These are phyloP conservation scores for Plenodomus lindquistii DNA, from an alignment of 2,329 filamentous ascomycete species.

Conservation along the genomic window DNA sequence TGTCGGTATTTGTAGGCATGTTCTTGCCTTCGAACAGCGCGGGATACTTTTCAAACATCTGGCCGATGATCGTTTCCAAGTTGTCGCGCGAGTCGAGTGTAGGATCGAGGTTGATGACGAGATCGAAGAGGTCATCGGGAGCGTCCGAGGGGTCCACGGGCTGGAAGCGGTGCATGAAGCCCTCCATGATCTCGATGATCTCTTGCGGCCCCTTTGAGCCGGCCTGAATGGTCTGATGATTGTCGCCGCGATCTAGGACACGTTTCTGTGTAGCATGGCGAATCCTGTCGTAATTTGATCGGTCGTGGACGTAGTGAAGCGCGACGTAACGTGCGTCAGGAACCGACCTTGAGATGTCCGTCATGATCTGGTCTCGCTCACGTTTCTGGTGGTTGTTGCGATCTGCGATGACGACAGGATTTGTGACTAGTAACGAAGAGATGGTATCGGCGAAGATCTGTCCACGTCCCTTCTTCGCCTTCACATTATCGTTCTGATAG, in stretches of 20 bases:
- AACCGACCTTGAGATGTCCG: slow-evolving; percentile 69
- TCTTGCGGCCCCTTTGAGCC: slow-evolving; percentile 71
- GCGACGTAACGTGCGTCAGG: slow-evolving; percentile 75
- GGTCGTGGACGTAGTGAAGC: slow-evolving; percentile 83
- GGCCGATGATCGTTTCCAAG: slow-evolving; percentile 74
- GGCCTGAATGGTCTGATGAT: slow-evolving; percentile 96
- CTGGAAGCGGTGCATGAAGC: slow-evolving; percentile 86
- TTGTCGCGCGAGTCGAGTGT: slow-evolving; percentile 78
- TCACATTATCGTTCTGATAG: slow-evolving; percentile 95
- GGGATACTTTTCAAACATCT: slow-evolving; percentile 77
- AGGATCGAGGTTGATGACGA: slow-evolving; percentile 83
- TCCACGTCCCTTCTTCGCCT: slow-evolving; percentile 72
- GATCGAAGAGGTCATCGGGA: slow-evolving; percentile 84
- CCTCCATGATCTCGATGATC: slow-evolving; percentile 90
- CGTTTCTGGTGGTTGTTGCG: slow-evolving; percentile 90
- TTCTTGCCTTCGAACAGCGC: slow-evolving; percentile 64
- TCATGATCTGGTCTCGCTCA: slow-evolving; percentile 85
- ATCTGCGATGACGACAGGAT: slow-evolving; percentile 82
- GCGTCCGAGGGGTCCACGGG: slow-evolving; percentile 65
- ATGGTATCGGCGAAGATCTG: slow-evolving; percentile 76
- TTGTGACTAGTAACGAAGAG: slow-evolving; percentile 64
- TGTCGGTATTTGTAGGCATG: slow-evolving; percentile 71
- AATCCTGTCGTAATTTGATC: slow-evolving; percentile 68
- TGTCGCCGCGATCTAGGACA: slow-evolving; percentile 85
- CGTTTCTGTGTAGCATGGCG: slow-evolving; percentile 74